Base-by-base conservation (phyloP, 768 basidiomycete genomes). In the Kwoniella heveanensis region DNA sequence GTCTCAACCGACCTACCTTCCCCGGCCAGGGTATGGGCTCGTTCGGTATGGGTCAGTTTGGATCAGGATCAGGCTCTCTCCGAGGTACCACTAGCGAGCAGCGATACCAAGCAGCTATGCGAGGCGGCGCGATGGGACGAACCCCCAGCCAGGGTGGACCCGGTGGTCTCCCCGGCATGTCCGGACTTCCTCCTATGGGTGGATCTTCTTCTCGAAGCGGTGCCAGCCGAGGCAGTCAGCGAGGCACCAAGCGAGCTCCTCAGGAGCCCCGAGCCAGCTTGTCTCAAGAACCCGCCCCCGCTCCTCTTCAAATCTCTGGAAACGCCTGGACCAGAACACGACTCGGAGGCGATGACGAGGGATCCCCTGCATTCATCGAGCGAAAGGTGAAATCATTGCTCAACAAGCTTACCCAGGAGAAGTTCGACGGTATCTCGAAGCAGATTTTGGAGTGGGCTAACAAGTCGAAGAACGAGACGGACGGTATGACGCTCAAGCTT, bases 371-470 rank as follows among this genome's bases (percentile, higher is more conserved):
- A 71, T 81, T 89, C 66, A 91, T 97, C 26, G 92, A 96, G 71
- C 89, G 92, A 56, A 95, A 94, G 82, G 93, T 96, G 82, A 92
- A 90, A 80, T 83, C 83, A 55, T 82, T 96, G 61, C 88, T 98
- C 72, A 95, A 98, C 85, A 96, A 92, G 82, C 86, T 97, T 36
- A 94, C 94, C 15, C 90, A 93, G 87, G 92, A 97, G 83, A 90
- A 90, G 70, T 97, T 97, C 84, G 91, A 93, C 70, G 88, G 90
- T 8, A 96, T 97, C 76, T 94, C 93, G 2, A 87, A 90, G 76
- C 92, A 98, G 80, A 95, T 98, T 78, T 89, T 98, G 67, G 80
- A 85, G 9, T 97, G 92, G 91, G 94, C 93, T 29, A 95, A 97
- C 85, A 91, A 86, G 82, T 91, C 89, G 3, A 88, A 89, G 83